These are phyloP conservation scores for Nitzschia sp. DNA, from an alignment of 108 stramenopile species.

Conservation along the genomic window DNA sequence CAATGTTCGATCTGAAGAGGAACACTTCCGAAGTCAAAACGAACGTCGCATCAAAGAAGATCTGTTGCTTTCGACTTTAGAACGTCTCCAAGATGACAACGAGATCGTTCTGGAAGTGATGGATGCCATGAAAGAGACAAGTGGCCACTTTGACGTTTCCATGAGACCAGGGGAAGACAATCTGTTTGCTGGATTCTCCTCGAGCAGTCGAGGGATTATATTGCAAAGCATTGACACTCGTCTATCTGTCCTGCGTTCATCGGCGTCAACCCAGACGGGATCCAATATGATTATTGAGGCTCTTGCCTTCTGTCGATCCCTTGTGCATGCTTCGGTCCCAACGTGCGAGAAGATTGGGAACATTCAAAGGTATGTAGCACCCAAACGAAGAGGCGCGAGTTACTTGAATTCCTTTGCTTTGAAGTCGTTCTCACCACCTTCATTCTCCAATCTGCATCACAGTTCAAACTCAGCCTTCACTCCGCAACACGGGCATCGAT, in stretches of 20 bases:
- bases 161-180: neutral
- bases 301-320: conserved; percentile 13
- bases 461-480: neutral
- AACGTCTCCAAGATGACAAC: conserved; percentile 39
- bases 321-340: conserved; percentile 7
- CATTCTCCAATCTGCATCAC: neutral
- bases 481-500: conserved; percentile 12
- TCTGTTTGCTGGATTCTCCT: conserved; percentile 4
- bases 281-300: neutral
- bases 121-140: neutral
- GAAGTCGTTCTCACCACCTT: neutral
- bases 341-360: neutral
- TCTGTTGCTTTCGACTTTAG: conserved; percentile 31
- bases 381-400: too few species aligned
- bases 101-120: conserved; percentile 32
- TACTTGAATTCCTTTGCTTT: neutral
- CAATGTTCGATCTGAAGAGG: neutral
- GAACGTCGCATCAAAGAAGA: conserved; percentile 40
- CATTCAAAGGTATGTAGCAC: neutral
- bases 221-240: neutral
- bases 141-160: neutral
- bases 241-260: neutral
- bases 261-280: neutral
- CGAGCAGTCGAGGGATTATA: neutral
- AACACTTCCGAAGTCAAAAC: conserved; percentile 14